Evolutionary conservation across 352 stramenopile species (phyloP), one percentile per base, ranked within the genome.

Genomic region (Phytophthora kernoviae): DNA sequence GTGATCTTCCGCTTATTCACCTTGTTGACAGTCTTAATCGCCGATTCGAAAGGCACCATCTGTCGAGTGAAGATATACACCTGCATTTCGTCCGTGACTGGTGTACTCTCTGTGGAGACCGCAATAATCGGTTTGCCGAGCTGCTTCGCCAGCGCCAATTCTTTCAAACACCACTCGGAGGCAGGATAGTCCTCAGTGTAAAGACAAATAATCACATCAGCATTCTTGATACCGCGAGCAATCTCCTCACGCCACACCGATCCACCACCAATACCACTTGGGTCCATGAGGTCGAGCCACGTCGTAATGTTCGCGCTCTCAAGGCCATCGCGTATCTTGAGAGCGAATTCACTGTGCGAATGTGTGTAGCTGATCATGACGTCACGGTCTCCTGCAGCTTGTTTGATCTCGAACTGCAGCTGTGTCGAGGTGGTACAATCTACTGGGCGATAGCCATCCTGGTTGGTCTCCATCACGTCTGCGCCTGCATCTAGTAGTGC

Each of bases 291-390:
- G 39, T 93, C 81, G 20, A 93, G 71, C 85, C 81, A 94, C 11
- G 75, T 81, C 39, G 85, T 94, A 44, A 94, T 65, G 40, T 83
- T 91, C 11, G 79, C 83, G 45, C 75, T 59, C 57, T 94, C 85
- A 15, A 94, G 70, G 24, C 68, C 81, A 52, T 86, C 68, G n/a
- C 82, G 82, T 54, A 92, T 70, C 42, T 90, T 87, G 7, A 73
- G 70, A 5, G 83, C 85, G 64, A 94, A 93, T 51, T 89, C 76
- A 30, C 66, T 62, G 52, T 92, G 84, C 17, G 86, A 91, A 59
- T 93, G 86, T 18, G 86, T 93, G 70, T 95, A 95, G 56, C 79
- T 91, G 64, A 95, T 95, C 84, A 95, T 93, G 10, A 95, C 86
- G 45, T 95, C 86, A 26, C 86, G 86, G 32, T 87, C 84, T 5